These are phyloP conservation scores for Acacia acuminata DNA, from an alignment of 306 rosid species.

Conservation along the genomic window DNA sequence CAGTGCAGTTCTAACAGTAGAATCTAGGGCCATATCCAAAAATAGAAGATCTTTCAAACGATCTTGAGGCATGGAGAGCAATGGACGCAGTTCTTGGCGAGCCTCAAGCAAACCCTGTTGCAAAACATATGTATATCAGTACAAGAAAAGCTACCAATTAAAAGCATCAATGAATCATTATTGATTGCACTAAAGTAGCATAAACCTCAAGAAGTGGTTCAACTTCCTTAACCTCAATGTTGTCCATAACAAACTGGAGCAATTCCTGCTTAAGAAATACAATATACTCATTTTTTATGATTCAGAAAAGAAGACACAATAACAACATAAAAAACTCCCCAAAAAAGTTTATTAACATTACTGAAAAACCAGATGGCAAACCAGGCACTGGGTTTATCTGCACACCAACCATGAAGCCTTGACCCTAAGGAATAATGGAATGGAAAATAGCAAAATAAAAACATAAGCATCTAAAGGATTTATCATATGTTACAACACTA, in stretches of 20 bases:
- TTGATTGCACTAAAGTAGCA: slow-evolving; percentile 27
- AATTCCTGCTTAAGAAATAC: slow-evolving; percentile 55
- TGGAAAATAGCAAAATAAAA: slow-evolving; percentile 21
- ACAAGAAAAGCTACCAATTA: slow-evolving; percentile 19
- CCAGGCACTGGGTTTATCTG: slow-evolving; percentile 86
- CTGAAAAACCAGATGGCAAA: slow-evolving; percentile 86
- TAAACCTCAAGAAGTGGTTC: slow-evolving; percentile 88
- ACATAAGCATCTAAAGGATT: slow-evolving; percentile 18
- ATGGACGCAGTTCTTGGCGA: slow-evolving; percentile 79
- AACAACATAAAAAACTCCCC: slow-evolving; percentile 27
- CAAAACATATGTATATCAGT: background rate
- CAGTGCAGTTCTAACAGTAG: slow-evolving; percentile 88
- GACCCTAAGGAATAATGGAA: slow-evolving; percentile 67
- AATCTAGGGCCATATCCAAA: slow-evolving; percentile 97
- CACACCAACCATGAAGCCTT: slow-evolving; percentile 99
- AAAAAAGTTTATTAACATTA: slow-evolving; percentile 46
- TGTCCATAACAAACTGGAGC: slow-evolving; percentile 67
- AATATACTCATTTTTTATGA: slow-evolving; percentile 23
- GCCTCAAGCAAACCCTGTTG: slow-evolving; percentile 89
- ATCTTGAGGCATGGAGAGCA: slow-evolving; percentile 64
- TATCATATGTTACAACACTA: slow-evolving; percentile 31
- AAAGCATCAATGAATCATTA: slow-evolving; percentile 6
- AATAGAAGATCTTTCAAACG: slow-evolving; percentile 94
- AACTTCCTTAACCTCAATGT: slow-evolving; percentile 74
- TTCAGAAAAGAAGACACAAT: slow-evolving; percentile 27